Conservation (phyloP, 176 grass and related monocot species). For the Thinopyrum elongatum region DNA sequence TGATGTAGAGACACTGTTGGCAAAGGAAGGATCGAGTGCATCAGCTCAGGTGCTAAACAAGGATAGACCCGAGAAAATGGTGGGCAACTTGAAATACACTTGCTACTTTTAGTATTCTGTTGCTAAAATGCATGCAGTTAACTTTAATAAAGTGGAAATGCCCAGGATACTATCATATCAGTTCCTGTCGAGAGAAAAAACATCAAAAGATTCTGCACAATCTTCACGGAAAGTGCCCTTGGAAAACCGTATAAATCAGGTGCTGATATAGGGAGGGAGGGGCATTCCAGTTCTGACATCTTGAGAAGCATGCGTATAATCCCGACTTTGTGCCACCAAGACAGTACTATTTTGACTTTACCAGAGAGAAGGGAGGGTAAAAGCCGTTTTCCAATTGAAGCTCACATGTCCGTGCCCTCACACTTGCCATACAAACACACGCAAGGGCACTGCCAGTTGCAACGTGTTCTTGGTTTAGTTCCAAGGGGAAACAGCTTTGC, state of each 20-base stretch:
- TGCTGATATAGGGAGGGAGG: not conserved
- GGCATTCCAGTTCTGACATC: not conserved
- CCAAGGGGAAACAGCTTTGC: not conserved
- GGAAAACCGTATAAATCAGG: not conserved
- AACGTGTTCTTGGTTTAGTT: not conserved
- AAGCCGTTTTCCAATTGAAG: not conserved
- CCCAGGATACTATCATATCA: not conserved
- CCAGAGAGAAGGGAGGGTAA: not conserved
- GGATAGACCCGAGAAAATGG: not conserved
- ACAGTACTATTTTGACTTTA: not conserved
- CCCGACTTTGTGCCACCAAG: not conserved
- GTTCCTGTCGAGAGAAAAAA: not conserved
- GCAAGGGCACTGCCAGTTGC: not conserved
- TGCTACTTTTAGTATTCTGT: not conserved
- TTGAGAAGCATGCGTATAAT: not conserved
- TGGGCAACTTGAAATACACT: not conserved
- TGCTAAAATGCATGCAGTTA: not conserved
- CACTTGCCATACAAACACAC: not conserved
- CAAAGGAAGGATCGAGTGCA: not conserved
- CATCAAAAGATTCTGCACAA: not conserved
- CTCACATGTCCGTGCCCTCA: not conserved
- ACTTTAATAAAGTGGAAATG: not conserved
- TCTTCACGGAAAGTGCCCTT: not conserved
- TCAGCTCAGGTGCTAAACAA: not conserved
- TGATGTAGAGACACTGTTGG: constrained; percentile 8